Percentiles rank a stretch among this genome's conserved stretches.
phyloP scores from a whole-genome alignment of 306 rosid genomes.

The Arachis hypogaea region DNA sequence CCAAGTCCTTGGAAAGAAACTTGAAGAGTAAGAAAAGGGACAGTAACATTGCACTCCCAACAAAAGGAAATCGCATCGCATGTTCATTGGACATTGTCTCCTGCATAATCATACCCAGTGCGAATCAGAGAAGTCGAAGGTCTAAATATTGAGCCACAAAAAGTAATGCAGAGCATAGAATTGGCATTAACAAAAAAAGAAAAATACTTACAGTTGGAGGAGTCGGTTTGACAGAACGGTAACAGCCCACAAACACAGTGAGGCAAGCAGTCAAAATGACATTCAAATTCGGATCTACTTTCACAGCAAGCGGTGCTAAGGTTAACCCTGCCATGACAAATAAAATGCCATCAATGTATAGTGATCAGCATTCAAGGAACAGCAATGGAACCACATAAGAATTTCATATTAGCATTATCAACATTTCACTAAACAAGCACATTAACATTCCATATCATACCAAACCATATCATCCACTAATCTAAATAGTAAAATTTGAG shows the following conservation, averaged over 20 bases:
- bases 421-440: too few species aligned
- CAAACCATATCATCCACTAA: slow-evolving; percentile 9
- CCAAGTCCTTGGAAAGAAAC: slow-evolving; percentile 98
- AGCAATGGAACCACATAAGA: neutral
- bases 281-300: slow-evolving; percentile 87
- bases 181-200: neutral
- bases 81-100: slow-evolving; percentile 99
- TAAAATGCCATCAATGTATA: neutral
- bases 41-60: slow-evolving; percentile 98
- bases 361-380: slow-evolving; percentile 14
- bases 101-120: slow-evolving; percentile 55
- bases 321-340: slow-evolving; percentile 72
- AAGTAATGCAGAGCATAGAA: neutral
- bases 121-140: slow-evolving; percentile 20
- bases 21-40: slow-evolving; percentile 95
- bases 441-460: too few species aligned
- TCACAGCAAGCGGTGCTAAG: slow-evolving; percentile 89
- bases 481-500: slow-evolving; percentile 2
- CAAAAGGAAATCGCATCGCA: slow-evolving; percentile 99
- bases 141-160: neutral
- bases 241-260: slow-evolving; percentile 92
- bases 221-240: slow-evolving; percentile 95
- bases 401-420: too few species aligned
- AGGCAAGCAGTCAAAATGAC: slow-evolving; percentile 87
- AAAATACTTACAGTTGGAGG: slow-evolving; percentile 79